Conservation (phyloP, 2,329 filamentous ascomycete species). For the Ophiostoma perfectum region DNA sequence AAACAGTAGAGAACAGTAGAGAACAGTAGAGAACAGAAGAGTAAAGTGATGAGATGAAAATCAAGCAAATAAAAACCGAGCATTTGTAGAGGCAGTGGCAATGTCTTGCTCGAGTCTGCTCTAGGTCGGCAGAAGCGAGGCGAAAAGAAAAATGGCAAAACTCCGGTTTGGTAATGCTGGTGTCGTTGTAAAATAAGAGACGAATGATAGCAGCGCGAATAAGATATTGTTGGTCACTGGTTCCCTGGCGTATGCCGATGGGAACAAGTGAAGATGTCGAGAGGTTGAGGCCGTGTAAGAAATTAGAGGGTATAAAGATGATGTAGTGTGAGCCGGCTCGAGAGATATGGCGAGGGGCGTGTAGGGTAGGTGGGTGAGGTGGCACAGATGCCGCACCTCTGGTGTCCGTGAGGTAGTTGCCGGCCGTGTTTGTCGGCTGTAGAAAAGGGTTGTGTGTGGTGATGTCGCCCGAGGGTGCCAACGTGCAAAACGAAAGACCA, state of each 20-base stretch:
- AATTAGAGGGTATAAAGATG: not conserved
- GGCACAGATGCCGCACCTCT: too few relatives aligned
- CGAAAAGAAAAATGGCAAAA: not conserved
- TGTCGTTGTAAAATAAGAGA: not conserved
- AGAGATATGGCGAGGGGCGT: not conserved
- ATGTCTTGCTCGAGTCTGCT: too few relatives aligned
- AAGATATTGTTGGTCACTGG: not conserved
- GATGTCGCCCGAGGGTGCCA: not conserved
- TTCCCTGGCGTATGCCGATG: not conserved
- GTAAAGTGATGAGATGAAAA: too few relatives aligned
- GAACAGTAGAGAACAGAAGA: not conserved
- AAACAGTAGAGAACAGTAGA: not conserved
- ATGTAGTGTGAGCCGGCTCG: not conserved
- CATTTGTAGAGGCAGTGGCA: too few relatives aligned
- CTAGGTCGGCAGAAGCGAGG: too few relatives aligned
- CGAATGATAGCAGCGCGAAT: not conserved
- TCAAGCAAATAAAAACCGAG: too few relatives aligned
- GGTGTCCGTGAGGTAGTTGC: not conserved
- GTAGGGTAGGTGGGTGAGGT: not conserved
- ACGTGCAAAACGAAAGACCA: slow-evolving; percentile 14
- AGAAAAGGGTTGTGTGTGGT: not conserved
- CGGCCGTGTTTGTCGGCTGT: not conserved
- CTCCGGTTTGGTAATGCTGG: too few relatives aligned
- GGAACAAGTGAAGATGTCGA: not conserved
- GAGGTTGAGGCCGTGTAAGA: not conserved